These are phyloP conservation scores for Deinandra increscens DNA, from an alignment of 129 eudicot species.

Conservation along the genomic window DNA sequence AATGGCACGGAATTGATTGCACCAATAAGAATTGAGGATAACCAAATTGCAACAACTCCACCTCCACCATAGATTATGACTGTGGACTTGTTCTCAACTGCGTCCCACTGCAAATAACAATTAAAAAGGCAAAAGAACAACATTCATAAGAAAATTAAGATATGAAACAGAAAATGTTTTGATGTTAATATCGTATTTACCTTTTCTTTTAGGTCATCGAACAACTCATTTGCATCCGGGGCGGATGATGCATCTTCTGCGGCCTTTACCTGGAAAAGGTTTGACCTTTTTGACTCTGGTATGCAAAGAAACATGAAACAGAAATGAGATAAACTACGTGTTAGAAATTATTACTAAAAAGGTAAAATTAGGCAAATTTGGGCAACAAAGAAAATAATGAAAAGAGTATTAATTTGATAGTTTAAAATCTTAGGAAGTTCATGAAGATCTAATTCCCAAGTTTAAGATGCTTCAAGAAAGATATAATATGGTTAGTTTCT, in stretches of 20 bases:
- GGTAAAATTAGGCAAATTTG: background rate
- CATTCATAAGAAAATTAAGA: background rate
- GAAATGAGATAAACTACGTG: background rate
- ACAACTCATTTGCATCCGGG: slow-evolving; percentile 60
- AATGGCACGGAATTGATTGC: slow-evolving; percentile 93
- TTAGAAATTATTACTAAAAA: background rate
- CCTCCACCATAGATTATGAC: slow-evolving; percentile 95
- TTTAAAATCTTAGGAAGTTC: background rate
- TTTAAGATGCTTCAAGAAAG: slow-evolving; percentile 1
- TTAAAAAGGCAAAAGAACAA: background rate
- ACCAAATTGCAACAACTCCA: slow-evolving; percentile 80
- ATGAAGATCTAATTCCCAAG: background rate
- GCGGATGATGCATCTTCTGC: slow-evolving; percentile 66
- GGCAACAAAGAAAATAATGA: background rate
- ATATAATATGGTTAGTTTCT: background rate
- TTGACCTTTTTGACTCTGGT: slow-evolving; percentile 56
- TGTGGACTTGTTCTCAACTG: slow-evolving; percentile 91
- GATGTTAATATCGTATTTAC: slow-evolving; percentile 27
- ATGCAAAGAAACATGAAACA: slow-evolving; percentile 1
- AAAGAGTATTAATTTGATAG: background rate
- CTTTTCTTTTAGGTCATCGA: slow-evolving; percentile 82
- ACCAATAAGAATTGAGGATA: slow-evolving; percentile 78
- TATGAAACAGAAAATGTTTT: background rate
- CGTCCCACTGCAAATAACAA: slow-evolving; percentile 71
- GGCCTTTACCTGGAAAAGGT: slow-evolving; percentile 61